These are phyloP conservation scores for Esteya vermicola DNA, from an alignment of 2,329 filamentous ascomycete genomes.

Conservation along the genomic window DNA sequence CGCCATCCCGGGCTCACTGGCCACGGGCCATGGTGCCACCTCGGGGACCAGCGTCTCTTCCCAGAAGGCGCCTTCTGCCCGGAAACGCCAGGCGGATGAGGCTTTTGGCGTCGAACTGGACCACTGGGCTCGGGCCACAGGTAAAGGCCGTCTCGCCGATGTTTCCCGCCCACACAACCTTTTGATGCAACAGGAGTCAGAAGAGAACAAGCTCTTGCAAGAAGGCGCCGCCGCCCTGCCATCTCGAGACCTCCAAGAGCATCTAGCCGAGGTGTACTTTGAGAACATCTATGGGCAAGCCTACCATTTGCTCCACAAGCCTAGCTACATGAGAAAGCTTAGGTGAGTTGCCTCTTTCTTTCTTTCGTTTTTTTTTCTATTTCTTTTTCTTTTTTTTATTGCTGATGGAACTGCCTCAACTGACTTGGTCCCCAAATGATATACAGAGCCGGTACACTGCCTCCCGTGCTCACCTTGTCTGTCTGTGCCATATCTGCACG, in stretches of 20 bases:
- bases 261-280: conserved; percentile 88
- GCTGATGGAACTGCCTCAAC: too few species aligned
- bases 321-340: conserved; percentile 86
- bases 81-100: conserved; percentile 75
- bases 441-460: conserved; percentile 56
- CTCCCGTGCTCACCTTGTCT: conserved; percentile 82
- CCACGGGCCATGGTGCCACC: conserved; percentile 12
- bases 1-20: conserved; percentile 41
- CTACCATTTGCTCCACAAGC: conserved; percentile 89
- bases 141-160: conserved; percentile 30
- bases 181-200: conserved; percentile 46
- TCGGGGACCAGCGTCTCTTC: too few species aligned
- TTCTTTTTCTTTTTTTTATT: background rate
- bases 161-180: conserved; percentile 15
- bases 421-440: too few species aligned
- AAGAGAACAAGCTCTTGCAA: conserved; percentile 62
- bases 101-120: conserved; percentile 75
- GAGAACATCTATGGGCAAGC: conserved; percentile 92
- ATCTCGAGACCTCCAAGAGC: conserved; percentile 76
- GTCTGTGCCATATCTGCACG: conserved; percentile 92
- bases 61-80: too few species aligned
- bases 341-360: conserved; percentile 33
- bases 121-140: conserved; percentile 56
- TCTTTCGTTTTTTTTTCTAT: background rate
- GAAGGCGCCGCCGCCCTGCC: conserved; percentile 78